These are phyloP conservation scores for Halteria grandinella DNA, from an alignment of 73 alveolate species.

Conservation along the genomic window DNA sequence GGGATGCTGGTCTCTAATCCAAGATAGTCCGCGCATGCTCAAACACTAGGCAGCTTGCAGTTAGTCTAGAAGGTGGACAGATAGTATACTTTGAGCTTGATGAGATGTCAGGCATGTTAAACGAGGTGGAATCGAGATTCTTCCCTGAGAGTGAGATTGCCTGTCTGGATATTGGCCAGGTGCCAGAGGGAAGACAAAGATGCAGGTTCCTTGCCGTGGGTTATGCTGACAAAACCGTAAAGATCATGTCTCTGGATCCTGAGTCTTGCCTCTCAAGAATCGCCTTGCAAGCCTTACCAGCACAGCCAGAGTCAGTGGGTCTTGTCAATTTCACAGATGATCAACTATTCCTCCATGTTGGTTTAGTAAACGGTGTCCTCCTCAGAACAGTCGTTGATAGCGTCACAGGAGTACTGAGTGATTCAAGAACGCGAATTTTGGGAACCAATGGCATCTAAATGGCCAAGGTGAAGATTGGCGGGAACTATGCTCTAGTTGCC, in stretches of 20 bases:
- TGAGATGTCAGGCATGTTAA: conserved; percentile 69
- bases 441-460: conserved; percentile 87
- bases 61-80: conserved; percentile 96
- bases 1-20: conserved; percentile 89
- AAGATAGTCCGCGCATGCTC: conserved; percentile 85
- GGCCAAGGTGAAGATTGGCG: conserved; percentile 66
- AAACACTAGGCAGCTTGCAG: conserved; percentile 91
- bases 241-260: conserved; percentile 97
- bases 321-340: conserved; percentile 75
- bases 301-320: conserved; percentile 88
- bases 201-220: conserved; percentile 96
- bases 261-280: conserved; percentile 93
- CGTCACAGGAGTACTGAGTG: conserved; percentile 97
- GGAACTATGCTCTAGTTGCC: conserved; percentile 90
- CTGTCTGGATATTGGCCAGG: conserved; percentile 90
- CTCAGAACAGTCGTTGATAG: conserved; percentile 93
- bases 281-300: conserved; percentile 91
- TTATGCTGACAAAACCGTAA: conserved; percentile 94
- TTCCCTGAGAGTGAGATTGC: conserved; percentile 87
- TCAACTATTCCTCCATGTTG: conserved; percentile 88
- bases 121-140: conserved; percentile 87
- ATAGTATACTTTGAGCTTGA: conserved; percentile 98
- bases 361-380: conserved; percentile 94
- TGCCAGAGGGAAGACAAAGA: conserved; percentile 93
- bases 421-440: conserved; percentile 89